Percentiles rank a stretch among this genome's conserved stretches.
These are phyloP conservation scores for Mycocentrospora acerina DNA, from an alignment of 2,329 filamentous ascomycete genomes.

Conservation along the genomic window DNA sequence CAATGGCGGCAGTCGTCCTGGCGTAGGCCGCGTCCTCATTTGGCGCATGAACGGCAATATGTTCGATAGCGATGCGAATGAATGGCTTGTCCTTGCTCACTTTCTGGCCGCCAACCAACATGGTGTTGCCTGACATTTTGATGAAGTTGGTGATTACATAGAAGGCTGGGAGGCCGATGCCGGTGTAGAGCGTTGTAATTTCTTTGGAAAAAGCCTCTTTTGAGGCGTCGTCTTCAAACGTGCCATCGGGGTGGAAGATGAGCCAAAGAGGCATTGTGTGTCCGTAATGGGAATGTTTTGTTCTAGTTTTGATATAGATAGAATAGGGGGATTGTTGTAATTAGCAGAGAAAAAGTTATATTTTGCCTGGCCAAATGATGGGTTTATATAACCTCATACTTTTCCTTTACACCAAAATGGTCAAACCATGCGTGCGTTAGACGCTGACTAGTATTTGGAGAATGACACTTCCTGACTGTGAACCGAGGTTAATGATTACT, in stretches of 20 bases:
- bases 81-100: conserved; percentile 29
- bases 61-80: conserved; percentile 33
- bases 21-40: conserved; percentile 15
- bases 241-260: conserved; percentile 40
- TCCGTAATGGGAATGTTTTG: background rate
- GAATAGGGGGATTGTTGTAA: no score
- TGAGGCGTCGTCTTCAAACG: conserved; percentile 32
- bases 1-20: conserved; percentile 19
- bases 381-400: no score
- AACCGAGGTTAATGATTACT: no score
- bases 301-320: background rate
- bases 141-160: conserved; percentile 47
- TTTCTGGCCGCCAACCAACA: conserved; percentile 32
- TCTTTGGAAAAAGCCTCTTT: conserved; percentile 36
- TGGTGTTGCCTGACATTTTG: conserved; percentile 16
- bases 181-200: conserved; percentile 44
- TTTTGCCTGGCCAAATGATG: no score
- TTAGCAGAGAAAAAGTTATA: no score
- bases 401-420: no score
- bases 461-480: no score
- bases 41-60: conserved; percentile 29
- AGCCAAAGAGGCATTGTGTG: conserved; percentile 45
- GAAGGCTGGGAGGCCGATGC: conserved; percentile 42
- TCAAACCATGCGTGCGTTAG: no score
- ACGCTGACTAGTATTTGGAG: no score